phyloP scores from a whole-genome alignment of 164 flowering plant species.

The Pachysandra terminalis region DNA sequence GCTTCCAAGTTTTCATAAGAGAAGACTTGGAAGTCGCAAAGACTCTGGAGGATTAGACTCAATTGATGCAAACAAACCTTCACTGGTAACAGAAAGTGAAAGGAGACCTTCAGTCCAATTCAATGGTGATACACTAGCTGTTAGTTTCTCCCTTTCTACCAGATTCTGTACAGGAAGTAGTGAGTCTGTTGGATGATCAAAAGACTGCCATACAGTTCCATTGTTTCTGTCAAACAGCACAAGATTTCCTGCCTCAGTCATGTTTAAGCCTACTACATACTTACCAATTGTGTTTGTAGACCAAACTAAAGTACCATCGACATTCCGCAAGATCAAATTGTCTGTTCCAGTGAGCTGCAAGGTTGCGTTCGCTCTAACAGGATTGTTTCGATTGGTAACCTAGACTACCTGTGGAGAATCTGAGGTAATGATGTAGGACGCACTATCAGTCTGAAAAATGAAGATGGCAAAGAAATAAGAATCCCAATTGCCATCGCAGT shows the following conservation, averaged over 20 bases:
- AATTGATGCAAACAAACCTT: constrained; percentile 12
- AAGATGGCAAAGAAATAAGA: constrained; percentile 14
- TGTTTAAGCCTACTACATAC: constrained; percentile 15
- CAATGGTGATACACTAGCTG: constrained; percentile 13
- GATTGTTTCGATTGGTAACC: constrained; percentile 20
- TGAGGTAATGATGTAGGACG: constrained; percentile 1
- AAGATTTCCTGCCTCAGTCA: constrained; percentile 24
- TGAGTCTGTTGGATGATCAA: constrained; percentile 28
- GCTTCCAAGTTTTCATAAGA: constrained; percentile 2
- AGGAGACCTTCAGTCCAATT: constrained; percentile 14
- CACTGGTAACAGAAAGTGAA: constrained; percentile 5
- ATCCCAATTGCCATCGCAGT: constrained; percentile 17
- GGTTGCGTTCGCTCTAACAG: constrained; percentile 15
- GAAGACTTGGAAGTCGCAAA: no score
- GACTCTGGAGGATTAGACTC: constrained; percentile 10
- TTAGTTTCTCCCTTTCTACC: constrained; percentile 11
- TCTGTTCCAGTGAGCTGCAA: constrained; percentile 19
- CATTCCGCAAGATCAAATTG: constrained; percentile 18
- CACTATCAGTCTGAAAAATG: constrained; percentile 6
- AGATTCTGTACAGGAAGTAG: constrained; percentile 24
- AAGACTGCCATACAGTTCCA: constrained; percentile 25
- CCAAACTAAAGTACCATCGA: constrained; percentile 19
- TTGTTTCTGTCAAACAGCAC: constrained; percentile 10
- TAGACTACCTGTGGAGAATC: constrained; percentile 18
- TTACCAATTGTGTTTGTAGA: constrained; percentile 17